phyloP scores from a whole-genome alignment of 257 asterid species.

The Solanum virginianum region DNA sequence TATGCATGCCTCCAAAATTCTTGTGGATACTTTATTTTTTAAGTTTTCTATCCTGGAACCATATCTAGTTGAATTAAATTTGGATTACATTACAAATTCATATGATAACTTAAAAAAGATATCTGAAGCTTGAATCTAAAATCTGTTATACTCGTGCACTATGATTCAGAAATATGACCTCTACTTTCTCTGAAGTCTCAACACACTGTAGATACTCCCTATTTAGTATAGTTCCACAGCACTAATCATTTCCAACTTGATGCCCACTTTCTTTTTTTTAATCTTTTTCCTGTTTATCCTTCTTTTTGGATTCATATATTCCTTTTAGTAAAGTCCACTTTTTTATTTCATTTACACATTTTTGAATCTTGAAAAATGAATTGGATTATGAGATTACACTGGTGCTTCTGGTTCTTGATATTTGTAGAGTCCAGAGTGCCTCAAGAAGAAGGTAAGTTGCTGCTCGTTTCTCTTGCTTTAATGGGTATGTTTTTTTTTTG shows the following conservation, averaged over 20 bases:
- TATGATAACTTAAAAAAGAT: no score
- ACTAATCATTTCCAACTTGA: background rate
- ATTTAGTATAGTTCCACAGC: background rate
- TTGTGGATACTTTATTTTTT: no score
- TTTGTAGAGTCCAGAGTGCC: slow-evolving; percentile 11
- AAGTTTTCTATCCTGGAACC: no score
- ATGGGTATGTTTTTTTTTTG: background rate
- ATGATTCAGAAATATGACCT: no score
- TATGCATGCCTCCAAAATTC: background rate
- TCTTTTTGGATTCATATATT: background rate
- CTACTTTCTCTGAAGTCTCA: no score
- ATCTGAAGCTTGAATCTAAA: no score
- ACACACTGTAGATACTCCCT: no score
- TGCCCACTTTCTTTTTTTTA: background rate
- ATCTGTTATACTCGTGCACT: no score
- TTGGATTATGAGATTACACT: slow-evolving; percentile 6
- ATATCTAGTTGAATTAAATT: no score
- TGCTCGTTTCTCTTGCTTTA: background rate
- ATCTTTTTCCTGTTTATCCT: background rate
- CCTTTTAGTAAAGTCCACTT: background rate
- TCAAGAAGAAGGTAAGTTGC: slow-evolving; percentile 15
- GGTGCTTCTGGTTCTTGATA: slow-evolving; percentile 3
- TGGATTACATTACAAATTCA: no score
- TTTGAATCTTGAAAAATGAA: slow-evolving; percentile 3
- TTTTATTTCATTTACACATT: background rate